Evolutionary conservation across 208 protist genomes (phyloP).

Genomic region (Balamuthia mandrillaris): DNA sequence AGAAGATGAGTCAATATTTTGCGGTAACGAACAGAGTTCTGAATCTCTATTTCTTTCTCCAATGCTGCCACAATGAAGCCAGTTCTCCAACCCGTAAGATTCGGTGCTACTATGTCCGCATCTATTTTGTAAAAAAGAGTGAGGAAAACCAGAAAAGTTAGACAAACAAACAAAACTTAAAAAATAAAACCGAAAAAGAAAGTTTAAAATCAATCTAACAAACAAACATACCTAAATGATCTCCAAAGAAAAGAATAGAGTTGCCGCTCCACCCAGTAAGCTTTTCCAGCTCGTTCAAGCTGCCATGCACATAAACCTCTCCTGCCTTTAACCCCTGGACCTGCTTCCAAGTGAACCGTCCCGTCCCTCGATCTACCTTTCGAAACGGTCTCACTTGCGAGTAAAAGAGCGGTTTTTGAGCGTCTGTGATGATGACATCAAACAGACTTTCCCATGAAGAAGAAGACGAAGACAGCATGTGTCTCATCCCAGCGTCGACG

Average conservation of each 20-base stretch:
- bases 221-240: too few species aligned
- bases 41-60: constrained; percentile 32
- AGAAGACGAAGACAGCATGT: neutral
- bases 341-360: constrained; percentile 34
- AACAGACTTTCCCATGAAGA: constrained; percentile 31
- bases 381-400: constrained; percentile 27
- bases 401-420: constrained; percentile 40
- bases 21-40: constrained; percentile 44
- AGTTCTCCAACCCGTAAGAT: constrained; percentile 28
- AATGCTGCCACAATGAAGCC: constrained; percentile 36
- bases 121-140: too few species aligned
- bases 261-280: neutral
- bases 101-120: constrained; percentile 24
- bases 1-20: too few species aligned
- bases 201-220: too few species aligned
- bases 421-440: constrained; percentile 35
- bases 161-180: too few species aligned
- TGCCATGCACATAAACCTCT: constrained; percentile 38
- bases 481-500: constrained; percentile 39
- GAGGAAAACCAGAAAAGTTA: too few species aligned
- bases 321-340: neutral
- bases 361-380: neutral
- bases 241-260: constrained; percentile 38
- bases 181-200: too few species aligned
- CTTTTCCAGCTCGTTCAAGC: neutral